Percentiles rank a stretch among this genome's conserved stretches.
Conservation (phyloP, 2,329 filamentous ascomycete genomes). For the Ceratocystis alfenasii region DNA sequence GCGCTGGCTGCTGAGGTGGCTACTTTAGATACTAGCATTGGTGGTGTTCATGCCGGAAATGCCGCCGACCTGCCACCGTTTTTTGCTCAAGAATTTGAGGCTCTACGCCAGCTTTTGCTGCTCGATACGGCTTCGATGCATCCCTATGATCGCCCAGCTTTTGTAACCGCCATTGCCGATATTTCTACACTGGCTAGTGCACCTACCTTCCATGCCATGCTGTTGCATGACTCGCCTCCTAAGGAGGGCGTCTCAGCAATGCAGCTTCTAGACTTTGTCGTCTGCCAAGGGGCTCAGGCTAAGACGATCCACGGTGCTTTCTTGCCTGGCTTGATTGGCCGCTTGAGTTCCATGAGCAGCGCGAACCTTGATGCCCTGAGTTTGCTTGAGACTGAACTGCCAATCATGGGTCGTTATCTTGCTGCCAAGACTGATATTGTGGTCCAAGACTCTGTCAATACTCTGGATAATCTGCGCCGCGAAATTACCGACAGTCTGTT, state of each 20-base stretch:
- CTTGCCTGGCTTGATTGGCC: conserved; percentile 40
- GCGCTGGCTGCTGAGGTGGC: conserved; percentile 42
- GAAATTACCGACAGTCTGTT: conserved; percentile 27
- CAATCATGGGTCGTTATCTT: conserved; percentile 46
- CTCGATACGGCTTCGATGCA: conserved; percentile 28
- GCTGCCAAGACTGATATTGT: conserved; percentile 39
- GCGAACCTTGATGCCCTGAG: conserved; percentile 49
- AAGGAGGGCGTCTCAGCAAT: conserved; percentile 28
- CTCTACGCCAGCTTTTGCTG: conserved; percentile 41
- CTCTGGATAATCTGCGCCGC: conserved; percentile 39
- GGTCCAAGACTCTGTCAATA: conserved; percentile 37
- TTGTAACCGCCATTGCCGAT: conserved; percentile 26
- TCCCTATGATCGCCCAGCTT: conserved; percentile 10
- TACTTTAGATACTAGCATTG: conserved; percentile 38
- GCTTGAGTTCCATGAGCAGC: conserved; percentile 39
- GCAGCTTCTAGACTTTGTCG: conserved; percentile 39
- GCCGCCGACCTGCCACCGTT: conserved; percentile 37
- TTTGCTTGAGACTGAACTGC: conserved; percentile 53
- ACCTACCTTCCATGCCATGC: conserved; percentile 35
- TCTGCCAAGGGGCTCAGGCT: conserved; percentile 29
- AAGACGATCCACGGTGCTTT: conserved; percentile 34
- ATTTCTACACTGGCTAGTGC: conserved; percentile 39
- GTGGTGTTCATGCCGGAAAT: conserved; percentile 24
- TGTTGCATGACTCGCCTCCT: conserved; percentile 31
- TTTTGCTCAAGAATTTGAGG: conserved; percentile 45